These are phyloP conservation scores for Pelargonium nanum DNA, from an alignment of 345 rosid species.

Conservation along the genomic window DNA sequence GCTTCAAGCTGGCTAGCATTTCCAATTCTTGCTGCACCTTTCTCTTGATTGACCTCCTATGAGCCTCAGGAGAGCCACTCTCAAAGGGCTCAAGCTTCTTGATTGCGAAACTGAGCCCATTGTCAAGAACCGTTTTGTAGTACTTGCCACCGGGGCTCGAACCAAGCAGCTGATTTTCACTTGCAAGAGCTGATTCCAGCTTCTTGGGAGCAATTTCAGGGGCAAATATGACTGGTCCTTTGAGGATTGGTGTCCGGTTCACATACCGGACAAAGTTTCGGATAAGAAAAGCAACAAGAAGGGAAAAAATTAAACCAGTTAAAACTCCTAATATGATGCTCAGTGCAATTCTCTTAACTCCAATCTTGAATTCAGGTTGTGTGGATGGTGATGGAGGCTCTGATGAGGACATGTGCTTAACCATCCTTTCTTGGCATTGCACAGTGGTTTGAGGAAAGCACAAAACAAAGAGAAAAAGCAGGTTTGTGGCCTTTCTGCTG, in stretches of 20 bases:
- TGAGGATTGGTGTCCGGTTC: constrained; percentile 71
- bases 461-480: constrained; percentile 28
- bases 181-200: constrained; percentile 60
- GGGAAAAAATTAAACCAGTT: constrained; percentile 48
- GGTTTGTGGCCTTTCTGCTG: constrained; percentile 10
- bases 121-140: constrained; percentile 64
- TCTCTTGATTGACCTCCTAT: constrained; percentile 56
- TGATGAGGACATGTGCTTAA: constrained; percentile 34
- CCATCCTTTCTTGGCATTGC: constrained; percentile 42
- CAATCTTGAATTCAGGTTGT: constrained; percentile 33
- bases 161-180: constrained; percentile 57
- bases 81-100: constrained; percentile 64
- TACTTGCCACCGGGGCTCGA: constrained; percentile 70
- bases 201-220: constrained; percentile 61
- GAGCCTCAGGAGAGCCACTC: constrained; percentile 34
- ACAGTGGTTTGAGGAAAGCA: constrained; percentile 22
- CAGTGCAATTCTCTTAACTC: constrained; percentile 39
- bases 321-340: constrained; percentile 49
- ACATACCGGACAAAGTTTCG: constrained; percentile 48
- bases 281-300: constrained; percentile 45
- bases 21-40: constrained; percentile 72
- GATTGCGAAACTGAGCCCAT: constrained; percentile 61
- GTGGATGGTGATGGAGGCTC: constrained; percentile 25
- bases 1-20: constrained; percentile 65
- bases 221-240: constrained; percentile 85